Evolutionary conservation across 768 basidiomycete genomes (phyloP), one percentile per base, ranked within the genome.

Genomic region (Trametes cinnabarina): DNA sequence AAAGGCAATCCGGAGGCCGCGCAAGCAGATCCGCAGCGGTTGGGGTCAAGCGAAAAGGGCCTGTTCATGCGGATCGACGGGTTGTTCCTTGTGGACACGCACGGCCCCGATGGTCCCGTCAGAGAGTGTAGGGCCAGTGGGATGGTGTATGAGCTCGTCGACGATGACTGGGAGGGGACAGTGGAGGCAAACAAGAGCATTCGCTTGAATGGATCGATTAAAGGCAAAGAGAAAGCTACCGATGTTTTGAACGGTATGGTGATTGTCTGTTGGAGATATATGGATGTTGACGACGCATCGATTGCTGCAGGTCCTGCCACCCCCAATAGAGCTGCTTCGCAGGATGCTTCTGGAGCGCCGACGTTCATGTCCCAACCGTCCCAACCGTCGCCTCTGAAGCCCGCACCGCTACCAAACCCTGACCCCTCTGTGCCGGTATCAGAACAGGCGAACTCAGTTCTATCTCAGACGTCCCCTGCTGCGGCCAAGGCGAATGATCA

Each of bases 91-190:
- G 83, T 82, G 34, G 87, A 91, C 32, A 73, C 79, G 3, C 63
- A 73, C 6, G 74, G 71, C 34, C 60, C 69, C 22, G 73, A 78
- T 35, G 82, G 82, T 9, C 66, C 69, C 30, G 78, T 73, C 32
- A 78, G 74, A 65, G 86, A 90, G 68, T 85, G 85, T 46, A 76
- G 88, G 60, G 83, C 81, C n/a, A 78, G 81, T 57, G 91, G 91
- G 22, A 82, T 82, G 79, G 70, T 92, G 49, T 92, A 86, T 61
- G 91, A 93, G 69, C 76, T 93, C 30, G 90, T 83, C 2, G 91
- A 92, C 58, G 75, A 79, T 48, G 88, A 87, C 56, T 92, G 85
- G 85, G 83, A 80, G 44, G 82, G 64, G 4, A 42, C 19, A 14
- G 48, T 40, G 3, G 54, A 48, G 26, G 23, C 58, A 7, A 42